These are phyloP conservation scores for Dichomitus squalens DNA, from an alignment of 1,284 basidiomycete genomes.

Conservation along the genomic window DNA sequence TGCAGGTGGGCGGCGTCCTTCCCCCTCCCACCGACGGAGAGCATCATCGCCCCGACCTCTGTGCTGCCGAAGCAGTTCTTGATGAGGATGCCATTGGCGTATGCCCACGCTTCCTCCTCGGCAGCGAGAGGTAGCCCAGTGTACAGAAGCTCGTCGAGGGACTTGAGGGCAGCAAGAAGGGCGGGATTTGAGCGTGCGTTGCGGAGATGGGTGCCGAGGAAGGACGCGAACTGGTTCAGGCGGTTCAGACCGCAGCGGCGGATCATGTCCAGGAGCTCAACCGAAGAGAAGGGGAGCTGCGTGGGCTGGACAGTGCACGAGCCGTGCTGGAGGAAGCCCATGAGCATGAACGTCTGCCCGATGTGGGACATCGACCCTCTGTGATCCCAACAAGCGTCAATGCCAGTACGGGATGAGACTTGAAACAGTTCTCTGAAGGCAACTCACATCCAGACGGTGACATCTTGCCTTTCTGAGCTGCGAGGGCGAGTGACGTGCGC, in stretches of 20 bases:
- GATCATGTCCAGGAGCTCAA: slow-evolving; percentile 33
- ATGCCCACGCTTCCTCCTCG: slow-evolving; percentile 57
- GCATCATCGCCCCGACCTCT: slow-evolving; percentile 69
- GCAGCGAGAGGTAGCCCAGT: slow-evolving; percentile 29
- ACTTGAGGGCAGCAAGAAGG: slow-evolving; percentile 53
- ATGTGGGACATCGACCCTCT: slow-evolving; percentile 38
- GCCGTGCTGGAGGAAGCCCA: slow-evolving; percentile 34
- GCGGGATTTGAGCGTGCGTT: slow-evolving; percentile 60
- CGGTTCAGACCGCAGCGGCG: slow-evolving; percentile 62
- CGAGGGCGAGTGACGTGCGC: slow-evolving; percentile 24
- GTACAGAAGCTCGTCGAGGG: slow-evolving; percentile 34
- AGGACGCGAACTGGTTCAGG: slow-evolving; percentile 70
- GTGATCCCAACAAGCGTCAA: background rate
- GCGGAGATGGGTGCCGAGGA: slow-evolving; percentile 63
- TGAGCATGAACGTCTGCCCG: slow-evolving; percentile 35
- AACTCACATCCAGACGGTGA: slow-evolving; percentile 42
- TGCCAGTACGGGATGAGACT: background rate
- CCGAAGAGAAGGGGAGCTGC: slow-evolving; percentile 31
- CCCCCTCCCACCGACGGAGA: slow-evolving; percentile 52
- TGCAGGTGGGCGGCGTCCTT: slow-evolving; percentile 43
- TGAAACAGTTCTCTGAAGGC: background rate
- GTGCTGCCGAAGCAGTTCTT: slow-evolving; percentile 78
- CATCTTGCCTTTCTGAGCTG: slow-evolving; percentile 50
- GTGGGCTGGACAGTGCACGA: slow-evolving; percentile 37
- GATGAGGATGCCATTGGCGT: slow-evolving; percentile 55